These are phyloP conservation scores for Debaryomyces robertsiae DNA, from an alignment of 1,139 yeast species.

Conservation along the genomic window DNA sequence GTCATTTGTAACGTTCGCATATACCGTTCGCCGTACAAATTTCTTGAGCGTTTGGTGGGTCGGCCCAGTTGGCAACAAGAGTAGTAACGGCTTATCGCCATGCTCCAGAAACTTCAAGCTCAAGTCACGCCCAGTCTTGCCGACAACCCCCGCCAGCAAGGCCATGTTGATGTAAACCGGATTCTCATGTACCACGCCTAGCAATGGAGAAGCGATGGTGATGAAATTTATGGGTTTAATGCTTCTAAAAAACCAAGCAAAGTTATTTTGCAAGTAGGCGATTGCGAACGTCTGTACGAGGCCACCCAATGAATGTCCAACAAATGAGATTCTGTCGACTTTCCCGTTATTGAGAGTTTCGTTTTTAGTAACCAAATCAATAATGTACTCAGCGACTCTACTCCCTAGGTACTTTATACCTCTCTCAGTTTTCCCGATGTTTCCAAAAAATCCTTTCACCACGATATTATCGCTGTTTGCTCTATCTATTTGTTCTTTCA, in stretches of 20 bases:
- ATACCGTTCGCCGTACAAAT: constrained; percentile 71
- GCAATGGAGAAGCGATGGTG: constrained; percentile 81
- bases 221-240: constrained; percentile 81
- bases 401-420: constrained; percentile 88
- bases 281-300: constrained; percentile 87
- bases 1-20: constrained; percentile 80
- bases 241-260: constrained; percentile 69
- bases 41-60: constrained; percentile 64
- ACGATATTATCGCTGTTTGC: constrained; percentile 58
- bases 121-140: constrained; percentile 90
- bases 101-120: constrained; percentile 55
- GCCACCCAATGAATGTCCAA: constrained; percentile 95
- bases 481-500: constrained; percentile 77
- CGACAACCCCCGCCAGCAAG: constrained; percentile 85
- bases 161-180: constrained; percentile 87
- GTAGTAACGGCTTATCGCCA: constrained; percentile 61
- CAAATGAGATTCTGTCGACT: constrained; percentile 70
- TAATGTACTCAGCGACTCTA: constrained; percentile 74
- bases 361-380: constrained; percentile 54
- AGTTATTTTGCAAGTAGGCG: constrained; percentile 65
- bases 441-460: constrained; percentile 81
- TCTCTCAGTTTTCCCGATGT: constrained; percentile 86
- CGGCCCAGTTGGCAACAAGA: constrained; percentile 78
- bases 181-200: constrained; percentile 84
- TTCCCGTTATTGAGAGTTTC: constrained; percentile 32